Evolutionary conservation across 108 stramenopile species (phyloP), one percentile per base, ranked within the genome.

Genomic region (Fragilariopsis cylindrus): DNA sequence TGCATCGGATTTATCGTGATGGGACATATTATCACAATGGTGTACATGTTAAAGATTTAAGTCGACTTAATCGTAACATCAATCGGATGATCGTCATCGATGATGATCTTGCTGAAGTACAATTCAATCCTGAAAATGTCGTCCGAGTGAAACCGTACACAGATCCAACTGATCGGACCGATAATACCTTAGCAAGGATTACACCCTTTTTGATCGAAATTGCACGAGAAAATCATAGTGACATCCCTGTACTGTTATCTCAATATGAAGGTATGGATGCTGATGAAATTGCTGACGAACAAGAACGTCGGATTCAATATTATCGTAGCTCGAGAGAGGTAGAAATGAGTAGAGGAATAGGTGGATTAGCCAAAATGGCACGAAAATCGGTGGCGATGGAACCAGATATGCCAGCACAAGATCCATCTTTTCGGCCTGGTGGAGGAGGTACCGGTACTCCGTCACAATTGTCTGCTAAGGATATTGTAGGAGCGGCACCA

Each of bases 1-100:
- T 94, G 91, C 96, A 97, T 74, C 92, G 94, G 47, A 84, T 98
- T 45, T 97, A 95, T 80, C 87, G 97, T 41, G 98, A 98, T 52
- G 91, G 94, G 3, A 96, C 96, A 19, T 74, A 88, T 69, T 98
- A 92, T 78, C 76, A 87, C 78, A 82, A 96, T 70, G 98, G 98
- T 30, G 91, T 95, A 41, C 94, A 99, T 75, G 82, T 95, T 75
- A 97, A 97, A 84, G 97, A 99, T 82, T 79, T 99, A 21, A 81
- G 82, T 19, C 81, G 89, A 62, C 81, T 99, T 74, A 99, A 99
- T 79, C 88, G 98, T 16, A 82, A 91, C 57, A 49, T 96, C 40
- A 86, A 92, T 41, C 88, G 92, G 44, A 90, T 98, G 70, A 77
- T 99, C 48, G 88, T 96, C 9, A 76, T 99, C 55, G 99, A 99